phyloP scores from a whole-genome alignment of 176 grass and related monocot species.

The Aegilops umbellulata region DNA sequence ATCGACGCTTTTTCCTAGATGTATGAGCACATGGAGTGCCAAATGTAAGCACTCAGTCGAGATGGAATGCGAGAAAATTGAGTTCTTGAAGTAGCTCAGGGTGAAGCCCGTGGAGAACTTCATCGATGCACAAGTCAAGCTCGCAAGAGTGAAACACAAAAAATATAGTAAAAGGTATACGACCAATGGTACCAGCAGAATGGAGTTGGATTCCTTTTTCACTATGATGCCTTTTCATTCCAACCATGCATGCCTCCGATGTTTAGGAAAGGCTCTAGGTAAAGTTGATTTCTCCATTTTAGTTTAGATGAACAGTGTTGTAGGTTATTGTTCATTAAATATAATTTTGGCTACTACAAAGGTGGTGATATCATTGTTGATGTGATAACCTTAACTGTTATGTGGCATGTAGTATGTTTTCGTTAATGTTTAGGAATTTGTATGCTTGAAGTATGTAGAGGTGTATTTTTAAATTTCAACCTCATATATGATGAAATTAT shows the following conservation, averaged over 20 bases:
- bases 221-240: too few species aligned
- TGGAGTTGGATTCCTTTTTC: not conserved
- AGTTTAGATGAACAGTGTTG: too few species aligned
- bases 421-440: not conserved
- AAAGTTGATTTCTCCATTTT: not conserved
- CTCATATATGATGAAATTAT: too few species aligned
- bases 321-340: too few species aligned
- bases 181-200: conserved; percentile 3
- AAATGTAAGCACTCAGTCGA: conserved; percentile 55
- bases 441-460: not conserved
- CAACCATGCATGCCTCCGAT: too few species aligned
- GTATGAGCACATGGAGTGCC: too few species aligned
- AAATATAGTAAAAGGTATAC: conserved; percentile 41
- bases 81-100: conserved; percentile 72
- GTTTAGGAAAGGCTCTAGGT: conserved; percentile 21
- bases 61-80: conserved; percentile 69
- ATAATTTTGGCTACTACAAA: too few species aligned
- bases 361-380: too few species aligned
- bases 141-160: conserved; percentile 54
- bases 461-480: not conserved
- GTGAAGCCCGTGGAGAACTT: conserved; percentile 85
- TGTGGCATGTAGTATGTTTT: not conserved
- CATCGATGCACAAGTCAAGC: conserved; percentile 71
- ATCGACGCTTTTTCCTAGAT: not conserved
- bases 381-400: too few species aligned